Evolutionary conservation across 257 asterid species (phyloP).

Genomic region (Misopates orontium): DNA sequence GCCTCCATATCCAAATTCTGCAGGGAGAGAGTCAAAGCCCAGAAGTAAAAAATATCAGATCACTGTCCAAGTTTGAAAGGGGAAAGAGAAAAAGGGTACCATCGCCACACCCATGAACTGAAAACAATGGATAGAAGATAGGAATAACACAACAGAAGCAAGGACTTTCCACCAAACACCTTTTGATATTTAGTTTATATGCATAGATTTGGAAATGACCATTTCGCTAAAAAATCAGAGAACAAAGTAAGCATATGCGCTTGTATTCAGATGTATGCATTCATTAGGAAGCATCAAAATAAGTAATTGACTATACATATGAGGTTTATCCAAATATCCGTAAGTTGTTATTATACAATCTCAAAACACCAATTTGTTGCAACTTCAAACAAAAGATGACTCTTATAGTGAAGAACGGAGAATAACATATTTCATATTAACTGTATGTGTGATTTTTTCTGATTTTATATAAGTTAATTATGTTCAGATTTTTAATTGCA

Average conservation of each 20-base stretch:
- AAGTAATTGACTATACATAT: background rate
- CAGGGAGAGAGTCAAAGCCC: slow-evolving; percentile 25
- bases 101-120: background rate
- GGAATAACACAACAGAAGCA: background rate
- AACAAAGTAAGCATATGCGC: background rate
- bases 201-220: background rate
- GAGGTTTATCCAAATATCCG: background rate
- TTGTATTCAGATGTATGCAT: slow-evolving; percentile 5
- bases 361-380: too few species aligned
- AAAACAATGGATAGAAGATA: background rate
- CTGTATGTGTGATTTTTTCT: too few species aligned
- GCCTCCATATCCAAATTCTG: slow-evolving; percentile 83
- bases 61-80: background rate
- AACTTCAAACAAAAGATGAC: too few species aligned
- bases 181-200: background rate
- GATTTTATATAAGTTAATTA: too few species aligned
- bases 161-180: background rate
- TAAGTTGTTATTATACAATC: too few species aligned
- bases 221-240: background rate
- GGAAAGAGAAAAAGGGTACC: background rate
- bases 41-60: slow-evolving; percentile 17
- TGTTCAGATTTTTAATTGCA: too few species aligned
- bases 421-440: too few species aligned
- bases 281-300: background rate
- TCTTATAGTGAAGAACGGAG: too few species aligned